Evolutionary conservation across 208 protist species (phyloP).

Genomic region (Naegleria fowleri): DNA sequence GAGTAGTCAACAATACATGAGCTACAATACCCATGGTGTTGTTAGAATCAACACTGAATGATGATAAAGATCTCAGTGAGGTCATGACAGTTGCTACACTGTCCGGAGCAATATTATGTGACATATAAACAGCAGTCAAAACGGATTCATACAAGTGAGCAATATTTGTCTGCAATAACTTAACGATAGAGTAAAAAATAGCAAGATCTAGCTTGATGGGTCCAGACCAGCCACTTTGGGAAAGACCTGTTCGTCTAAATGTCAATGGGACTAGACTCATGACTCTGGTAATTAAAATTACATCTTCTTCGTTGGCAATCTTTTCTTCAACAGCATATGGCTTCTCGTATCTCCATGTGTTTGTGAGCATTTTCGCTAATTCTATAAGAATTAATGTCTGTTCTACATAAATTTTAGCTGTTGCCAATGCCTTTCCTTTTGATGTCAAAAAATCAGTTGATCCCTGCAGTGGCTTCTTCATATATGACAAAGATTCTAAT

Average conservation of each 20-base stretch:
- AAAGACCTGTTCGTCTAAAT: background rate
- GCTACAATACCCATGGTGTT: background rate
- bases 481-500: background rate
- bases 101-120: background rate
- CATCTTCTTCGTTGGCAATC: background rate
- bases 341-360: no score
- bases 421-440: background rate
- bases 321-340: background rate
- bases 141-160: background rate
- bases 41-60: background rate
- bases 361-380: background rate
- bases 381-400: background rate
- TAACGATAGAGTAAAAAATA: background rate
- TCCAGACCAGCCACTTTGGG: background rate
- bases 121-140: background rate
- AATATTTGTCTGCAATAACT: background rate
- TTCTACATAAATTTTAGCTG: background rate
- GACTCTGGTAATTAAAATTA: background rate
- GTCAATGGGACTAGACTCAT: background rate
- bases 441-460: background rate
- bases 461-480: background rate
- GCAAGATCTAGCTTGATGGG: background rate
- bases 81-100: background rate
- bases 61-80: background rate
- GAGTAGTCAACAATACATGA: background rate